Evolutionary conservation across 2,329 filamentous ascomycete genomes (phyloP).

Genomic region (Alternaria conjuncta): DNA sequence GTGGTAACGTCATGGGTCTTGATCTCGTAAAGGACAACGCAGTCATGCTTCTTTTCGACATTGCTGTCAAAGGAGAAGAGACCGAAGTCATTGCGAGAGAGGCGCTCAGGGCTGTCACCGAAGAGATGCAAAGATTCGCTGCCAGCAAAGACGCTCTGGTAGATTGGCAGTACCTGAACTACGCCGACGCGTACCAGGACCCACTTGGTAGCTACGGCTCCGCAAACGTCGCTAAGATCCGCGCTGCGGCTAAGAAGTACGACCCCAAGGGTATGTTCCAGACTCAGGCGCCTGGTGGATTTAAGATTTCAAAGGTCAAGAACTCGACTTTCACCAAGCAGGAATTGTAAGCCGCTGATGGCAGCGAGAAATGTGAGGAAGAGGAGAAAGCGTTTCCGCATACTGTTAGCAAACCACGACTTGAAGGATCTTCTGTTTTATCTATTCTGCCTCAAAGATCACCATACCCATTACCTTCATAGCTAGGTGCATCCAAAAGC

Average conservation of each 20-base stretch:
- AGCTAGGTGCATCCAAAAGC: neutral
- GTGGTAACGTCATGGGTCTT: constrained; percentile 37
- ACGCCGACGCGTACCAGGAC: constrained; percentile 45
- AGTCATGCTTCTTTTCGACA: constrained; percentile 28
- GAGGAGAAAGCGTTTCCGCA: neutral
- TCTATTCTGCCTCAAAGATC: neutral
- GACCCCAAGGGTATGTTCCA: constrained; percentile 52
- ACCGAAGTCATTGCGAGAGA: constrained; percentile 17
- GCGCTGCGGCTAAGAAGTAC: constrained; percentile 43
- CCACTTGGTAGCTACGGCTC: constrained; percentile 51
- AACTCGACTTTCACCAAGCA: neutral
- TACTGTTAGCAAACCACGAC: neutral
- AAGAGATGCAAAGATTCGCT: constrained; percentile 20
- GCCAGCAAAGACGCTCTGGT: constrained; percentile 16
- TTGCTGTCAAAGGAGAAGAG: constrained; percentile 24
- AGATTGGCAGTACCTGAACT: constrained; percentile 41
- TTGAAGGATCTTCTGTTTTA: neutral
- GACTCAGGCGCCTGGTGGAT: constrained; percentile 50
- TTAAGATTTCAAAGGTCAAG: constrained; percentile 45
- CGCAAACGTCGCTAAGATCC: constrained; percentile 44
- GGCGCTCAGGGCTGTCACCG: constrained; percentile 14
- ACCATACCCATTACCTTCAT: neutral
- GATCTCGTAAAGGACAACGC: constrained; percentile 24
- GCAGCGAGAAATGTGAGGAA: neutral
- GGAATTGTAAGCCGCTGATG: neutral